phyloP scores from a whole-genome alignment of 2,329 filamentous ascomycete species.

The Alternaria longipes region DNA sequence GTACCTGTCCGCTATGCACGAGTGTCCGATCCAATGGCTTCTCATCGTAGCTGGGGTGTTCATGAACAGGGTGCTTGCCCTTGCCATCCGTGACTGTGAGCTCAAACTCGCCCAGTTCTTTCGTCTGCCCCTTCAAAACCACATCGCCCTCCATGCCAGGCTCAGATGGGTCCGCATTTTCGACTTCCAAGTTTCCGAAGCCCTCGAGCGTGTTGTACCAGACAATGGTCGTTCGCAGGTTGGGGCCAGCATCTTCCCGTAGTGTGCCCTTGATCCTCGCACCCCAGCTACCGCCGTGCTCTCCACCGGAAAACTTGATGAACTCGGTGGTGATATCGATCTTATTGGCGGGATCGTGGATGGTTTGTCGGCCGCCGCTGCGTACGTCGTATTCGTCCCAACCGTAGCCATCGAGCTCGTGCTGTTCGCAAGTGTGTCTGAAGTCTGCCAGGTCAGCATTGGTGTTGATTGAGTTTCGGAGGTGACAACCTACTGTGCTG shows the following conservation, averaged over 20 bases:
- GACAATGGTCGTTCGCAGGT: constrained; percentile 78
- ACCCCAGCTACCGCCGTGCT: constrained; percentile 90
- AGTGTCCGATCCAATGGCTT: constrained; percentile 80
- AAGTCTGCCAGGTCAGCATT: constrained; percentile 67
- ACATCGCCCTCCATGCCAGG: constrained; percentile 69
- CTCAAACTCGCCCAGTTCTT: constrained; percentile 79
- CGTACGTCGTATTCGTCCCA: constrained; percentile 98
- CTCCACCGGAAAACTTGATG: constrained; percentile 87
- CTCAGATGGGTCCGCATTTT: constrained; percentile 57
- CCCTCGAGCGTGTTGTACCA: constrained; percentile 88
- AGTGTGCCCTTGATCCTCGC: constrained; percentile 84
- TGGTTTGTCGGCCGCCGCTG: constrained; percentile 85
- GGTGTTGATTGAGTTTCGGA: not conserved
- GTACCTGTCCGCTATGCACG: constrained; percentile 74
- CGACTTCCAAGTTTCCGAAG: constrained; percentile 70
- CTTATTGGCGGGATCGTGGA: constrained; percentile 87
- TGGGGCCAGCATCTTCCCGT: constrained; percentile 70
- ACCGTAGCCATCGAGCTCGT: constrained; percentile 94
- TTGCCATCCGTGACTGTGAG: constrained; percentile 78
- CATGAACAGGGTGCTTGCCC: constrained; percentile 65
- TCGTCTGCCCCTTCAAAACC: constrained; percentile 73
- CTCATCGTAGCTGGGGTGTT: constrained; percentile 70
- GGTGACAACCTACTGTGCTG: constrained; percentile 72
- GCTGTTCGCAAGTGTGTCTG: constrained; percentile 94
- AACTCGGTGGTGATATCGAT: constrained; percentile 94